Conservation (phyloP, 2,329 filamentous ascomycete genomes). For the Pseudopyrenochaeta lycopersici region DNA sequence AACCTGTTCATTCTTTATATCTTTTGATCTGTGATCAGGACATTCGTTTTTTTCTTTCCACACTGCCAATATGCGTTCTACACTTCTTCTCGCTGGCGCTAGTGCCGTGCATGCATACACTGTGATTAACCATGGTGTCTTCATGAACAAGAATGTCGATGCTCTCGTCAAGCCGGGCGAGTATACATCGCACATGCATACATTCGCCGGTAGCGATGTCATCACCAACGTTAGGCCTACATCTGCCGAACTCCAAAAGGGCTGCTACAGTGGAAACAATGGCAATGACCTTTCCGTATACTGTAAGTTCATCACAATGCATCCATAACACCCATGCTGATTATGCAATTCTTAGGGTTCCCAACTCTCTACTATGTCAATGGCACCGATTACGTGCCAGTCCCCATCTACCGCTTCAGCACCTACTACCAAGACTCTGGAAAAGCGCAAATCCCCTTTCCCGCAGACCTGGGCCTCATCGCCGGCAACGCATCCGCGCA, state of each 20-base stretch:
- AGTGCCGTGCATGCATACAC: slow-evolving; percentile 16
- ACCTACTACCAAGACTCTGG: slow-evolving; percentile 52
- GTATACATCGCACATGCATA: slow-evolving; percentile 50
- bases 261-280: slow-evolving; percentile 53
- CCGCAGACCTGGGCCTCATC: slow-evolving; percentile 48
- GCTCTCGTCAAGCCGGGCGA: slow-evolving; percentile 46
- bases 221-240: slow-evolving; percentile 44
- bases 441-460: slow-evolving; percentile 47
- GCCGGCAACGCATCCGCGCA: slow-evolving; percentile 44
- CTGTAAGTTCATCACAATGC: slow-evolving; percentile 33
- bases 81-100: slow-evolving; percentile 3
- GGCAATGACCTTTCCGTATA: slow-evolving; percentile 55
- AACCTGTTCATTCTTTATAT: not conserved
- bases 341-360: too few species aligned
- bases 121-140: slow-evolving; percentile 23
- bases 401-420: slow-evolving; percentile 47
- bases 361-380: slow-evolving; percentile 49
- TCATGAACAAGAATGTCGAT: slow-evolving; percentile 53
- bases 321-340: not conserved
- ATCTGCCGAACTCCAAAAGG: slow-evolving; percentile 45
- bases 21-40: slow-evolving; percentile 4
- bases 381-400: slow-evolving; percentile 31
- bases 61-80: slow-evolving; percentile 8
- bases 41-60: slow-evolving; percentile 7
- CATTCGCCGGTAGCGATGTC: slow-evolving; percentile 50